phyloP scores from a whole-genome alignment of 1,284 basidiomycete species.

The Fomitopsis betulina region DNA sequence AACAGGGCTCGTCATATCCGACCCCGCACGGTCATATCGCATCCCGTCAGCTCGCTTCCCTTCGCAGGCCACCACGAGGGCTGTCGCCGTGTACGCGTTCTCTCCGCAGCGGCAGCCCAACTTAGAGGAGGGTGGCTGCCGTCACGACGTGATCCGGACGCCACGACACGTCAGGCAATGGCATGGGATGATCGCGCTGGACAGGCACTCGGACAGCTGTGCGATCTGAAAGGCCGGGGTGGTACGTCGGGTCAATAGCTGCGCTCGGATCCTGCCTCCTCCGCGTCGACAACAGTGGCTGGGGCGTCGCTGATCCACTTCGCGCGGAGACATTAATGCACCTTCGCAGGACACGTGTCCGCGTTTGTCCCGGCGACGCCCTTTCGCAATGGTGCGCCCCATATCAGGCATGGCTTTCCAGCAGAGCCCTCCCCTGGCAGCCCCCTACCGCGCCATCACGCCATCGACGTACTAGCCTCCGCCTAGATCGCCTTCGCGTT shows the following conservation, averaged over 20 bases:
- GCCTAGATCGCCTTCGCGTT: background rate
- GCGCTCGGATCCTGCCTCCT: background rate
- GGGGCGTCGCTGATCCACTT: conserved; percentile 1
- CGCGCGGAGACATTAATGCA: background rate
- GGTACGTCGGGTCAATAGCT: background rate
- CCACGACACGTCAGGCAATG: background rate
- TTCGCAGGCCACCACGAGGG: background rate
- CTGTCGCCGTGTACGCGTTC: background rate
- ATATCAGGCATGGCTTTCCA: background rate
- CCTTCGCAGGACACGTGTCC: background rate
- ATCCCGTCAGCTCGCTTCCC: background rate
- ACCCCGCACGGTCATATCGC: background rate
- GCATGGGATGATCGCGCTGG: background rate
- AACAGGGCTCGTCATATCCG: background rate
- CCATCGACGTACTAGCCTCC: background rate
- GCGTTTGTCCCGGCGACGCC: background rate
- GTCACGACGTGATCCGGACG: background rate
- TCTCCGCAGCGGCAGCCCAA: background rate
- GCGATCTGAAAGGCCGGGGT: background rate
- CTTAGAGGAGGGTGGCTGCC: background rate
- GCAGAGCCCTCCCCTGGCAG: background rate
- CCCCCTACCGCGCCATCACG: background rate
- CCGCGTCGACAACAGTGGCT: background rate
- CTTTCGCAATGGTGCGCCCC: background rate
- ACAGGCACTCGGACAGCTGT: conserved; percentile 1